A percentile compares a stretch with the other conserved stretches of the same genome.
Evolutionary conservation across 805 yeast species (phyloP).

Genomic region (Saccharomycopsis amapae): DNA sequence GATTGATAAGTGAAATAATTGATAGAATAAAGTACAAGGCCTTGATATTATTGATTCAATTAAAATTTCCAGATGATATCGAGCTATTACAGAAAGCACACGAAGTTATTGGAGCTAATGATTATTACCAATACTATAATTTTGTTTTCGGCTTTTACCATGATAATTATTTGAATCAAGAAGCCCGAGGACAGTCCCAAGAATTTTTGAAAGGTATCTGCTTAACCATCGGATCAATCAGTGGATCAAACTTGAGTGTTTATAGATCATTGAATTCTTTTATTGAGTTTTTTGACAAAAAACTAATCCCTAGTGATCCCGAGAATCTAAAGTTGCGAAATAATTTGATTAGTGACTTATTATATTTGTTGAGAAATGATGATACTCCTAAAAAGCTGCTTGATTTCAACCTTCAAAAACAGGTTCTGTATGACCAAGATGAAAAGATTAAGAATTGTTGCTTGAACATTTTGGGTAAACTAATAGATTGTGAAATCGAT

Average conservation of each 20-base stretch:
- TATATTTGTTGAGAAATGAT: conserved; percentile 8
- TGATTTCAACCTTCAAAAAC: conserved; percentile 11
- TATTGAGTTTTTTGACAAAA: conserved; percentile 26
- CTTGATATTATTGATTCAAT: conserved; percentile 27
- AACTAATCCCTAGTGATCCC: background rate
- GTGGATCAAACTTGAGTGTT: conserved; percentile 41
- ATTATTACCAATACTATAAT: conserved; percentile 15
- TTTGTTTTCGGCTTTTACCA: conserved; percentile 14
- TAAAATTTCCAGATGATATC: conserved; percentile 20
- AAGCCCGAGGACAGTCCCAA: conserved; percentile 9
- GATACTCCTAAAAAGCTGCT: background rate
- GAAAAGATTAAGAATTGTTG: conserved; percentile 16
- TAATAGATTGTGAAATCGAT: conserved; percentile 20
- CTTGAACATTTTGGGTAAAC: conserved; percentile 13
- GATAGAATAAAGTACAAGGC: conserved; percentile 45
- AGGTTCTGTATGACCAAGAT: conserved; percentile 3
- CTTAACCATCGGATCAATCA: conserved; percentile 50
- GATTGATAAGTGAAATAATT: conserved; percentile 59
- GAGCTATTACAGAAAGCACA: conserved; percentile 1
- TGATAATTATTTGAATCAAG: conserved; percentile 27
- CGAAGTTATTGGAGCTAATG: background rate
- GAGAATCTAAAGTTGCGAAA: background rate
- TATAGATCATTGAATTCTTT: conserved; percentile 37
- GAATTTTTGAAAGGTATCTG: conserved; percentile 52
- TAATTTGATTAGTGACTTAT: conserved; percentile 8